Conservation (phyloP, 108 stramenopile genomes). For the Cyclostephanos tholiformis region DNA sequence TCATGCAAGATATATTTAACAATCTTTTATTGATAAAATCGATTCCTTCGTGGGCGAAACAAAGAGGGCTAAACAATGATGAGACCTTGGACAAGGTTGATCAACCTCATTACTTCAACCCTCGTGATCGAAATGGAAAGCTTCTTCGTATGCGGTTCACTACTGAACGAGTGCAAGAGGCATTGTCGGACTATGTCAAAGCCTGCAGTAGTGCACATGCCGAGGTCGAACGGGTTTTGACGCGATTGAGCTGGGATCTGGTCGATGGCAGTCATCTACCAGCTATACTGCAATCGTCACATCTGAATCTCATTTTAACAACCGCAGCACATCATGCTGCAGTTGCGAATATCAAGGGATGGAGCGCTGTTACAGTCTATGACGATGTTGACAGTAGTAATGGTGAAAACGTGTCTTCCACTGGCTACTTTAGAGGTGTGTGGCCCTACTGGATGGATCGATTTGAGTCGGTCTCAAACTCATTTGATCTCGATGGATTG, state of each 20-base stretch:
- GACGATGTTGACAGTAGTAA: conserved; percentile 35
- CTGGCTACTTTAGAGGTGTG: conserved; percentile 59
- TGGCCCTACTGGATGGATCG: conserved; percentile 91
- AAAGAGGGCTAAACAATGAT: conserved; percentile 11
- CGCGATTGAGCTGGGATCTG: conserved; percentile 54
- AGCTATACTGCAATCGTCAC: conserved; percentile 73
- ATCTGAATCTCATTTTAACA: conserved; percentile 79
- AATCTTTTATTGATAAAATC: conserved; percentile 81
- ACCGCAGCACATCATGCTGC: conserved; percentile 77
- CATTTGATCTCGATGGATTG: conserved; percentile 74
- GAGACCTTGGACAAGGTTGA: neutral
- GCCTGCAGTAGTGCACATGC: conserved; percentile 61
- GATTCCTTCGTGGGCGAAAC: conserved; percentile 56
- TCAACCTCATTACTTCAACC: conserved; percentile 61
- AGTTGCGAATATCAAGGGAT: conserved; percentile 65
- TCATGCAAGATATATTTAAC: conserved; percentile 84
- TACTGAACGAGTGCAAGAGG: conserved; percentile 75
- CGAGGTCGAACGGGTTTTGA: conserved; percentile 60
- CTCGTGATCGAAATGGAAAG: conserved; percentile 87
- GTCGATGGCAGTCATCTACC: conserved; percentile 73
- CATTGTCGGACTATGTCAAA: conserved; percentile 70
- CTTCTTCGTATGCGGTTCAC: conserved; percentile 78
- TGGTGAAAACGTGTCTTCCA: conserved; percentile 2
- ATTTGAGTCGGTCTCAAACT: conserved; percentile 64
- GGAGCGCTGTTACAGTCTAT: conserved; percentile 62